Conservation (phyloP, 2,329 filamentous ascomycete genomes). For the Exophiala sp. region DNA sequence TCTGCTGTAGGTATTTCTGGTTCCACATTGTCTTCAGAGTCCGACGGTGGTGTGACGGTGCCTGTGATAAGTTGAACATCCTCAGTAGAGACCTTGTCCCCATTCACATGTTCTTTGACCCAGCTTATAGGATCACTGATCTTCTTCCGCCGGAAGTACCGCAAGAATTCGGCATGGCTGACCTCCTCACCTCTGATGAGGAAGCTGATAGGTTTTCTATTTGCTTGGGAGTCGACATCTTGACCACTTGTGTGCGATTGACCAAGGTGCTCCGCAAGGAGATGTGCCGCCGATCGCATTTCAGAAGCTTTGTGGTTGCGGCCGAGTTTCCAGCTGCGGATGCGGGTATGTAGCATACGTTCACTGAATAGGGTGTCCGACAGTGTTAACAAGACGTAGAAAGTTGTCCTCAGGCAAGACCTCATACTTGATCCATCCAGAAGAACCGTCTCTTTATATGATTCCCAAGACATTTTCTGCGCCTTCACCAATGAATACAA, state of each 20-base stretch:
- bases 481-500: background rate
- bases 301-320: constrained; percentile 12
- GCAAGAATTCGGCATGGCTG: constrained; percentile 7
- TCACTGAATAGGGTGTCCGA: constrained; percentile 5
- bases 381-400: background rate
- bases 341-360: constrained; percentile 15
- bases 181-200: constrained; percentile 11
- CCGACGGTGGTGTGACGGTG: constrained; percentile 1
- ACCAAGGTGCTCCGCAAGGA: constrained; percentile 5
- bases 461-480: too few species aligned
- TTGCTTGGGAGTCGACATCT: background rate
- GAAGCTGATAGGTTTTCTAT: constrained; percentile 1
- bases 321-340: constrained; percentile 12
- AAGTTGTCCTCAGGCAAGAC: background rate
- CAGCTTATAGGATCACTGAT: constrained; percentile 11
- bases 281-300: constrained; percentile 10
- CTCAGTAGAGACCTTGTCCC: background rate
- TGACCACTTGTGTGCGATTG: background rate
- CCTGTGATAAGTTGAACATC: constrained; percentile 6
- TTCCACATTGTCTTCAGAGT: constrained; percentile 1
- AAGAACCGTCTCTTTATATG: background rate
- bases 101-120: constrained; percentile 1
- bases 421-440: background rate
- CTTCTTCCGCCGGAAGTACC: constrained; percentile 14
- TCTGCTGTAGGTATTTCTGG: too few species aligned